phyloP scores from a whole-genome alignment of 768 basidiomycete species.

The Calocera viscosa region DNA sequence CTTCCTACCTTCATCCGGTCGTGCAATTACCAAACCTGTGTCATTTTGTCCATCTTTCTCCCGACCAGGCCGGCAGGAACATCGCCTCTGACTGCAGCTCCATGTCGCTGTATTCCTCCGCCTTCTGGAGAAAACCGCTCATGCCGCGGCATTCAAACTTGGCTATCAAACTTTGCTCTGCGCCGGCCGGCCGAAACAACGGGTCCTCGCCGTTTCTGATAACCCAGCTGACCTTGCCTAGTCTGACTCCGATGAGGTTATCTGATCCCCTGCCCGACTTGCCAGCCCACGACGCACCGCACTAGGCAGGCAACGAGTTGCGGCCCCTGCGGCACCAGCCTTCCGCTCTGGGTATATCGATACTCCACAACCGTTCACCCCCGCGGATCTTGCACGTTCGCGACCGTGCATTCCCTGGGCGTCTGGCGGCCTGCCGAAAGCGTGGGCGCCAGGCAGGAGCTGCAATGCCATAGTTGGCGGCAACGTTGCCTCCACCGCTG shows the following conservation, averaged over 20 bases:
- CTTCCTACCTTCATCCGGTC: conserved; percentile 7
- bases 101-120: neutral
- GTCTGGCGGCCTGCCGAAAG: neutral
- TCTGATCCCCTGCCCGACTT: neutral
- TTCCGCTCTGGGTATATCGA: conserved; percentile 7
- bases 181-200: neutral
- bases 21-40: neutral
- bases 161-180: neutral
- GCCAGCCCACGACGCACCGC: neutral
- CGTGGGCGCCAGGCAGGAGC: no score
- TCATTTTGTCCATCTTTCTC: neutral
- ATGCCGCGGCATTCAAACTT: conserved; percentile 2
- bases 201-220: neutral
- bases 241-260: neutral
- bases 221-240: neutral
- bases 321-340: neutral
- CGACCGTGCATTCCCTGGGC: neutral
- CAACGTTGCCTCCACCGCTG: no score
- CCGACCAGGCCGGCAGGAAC: neutral
- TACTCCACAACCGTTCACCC: neutral
- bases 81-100: neutral
- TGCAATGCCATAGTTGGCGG: no score
- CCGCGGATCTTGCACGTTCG: neutral
- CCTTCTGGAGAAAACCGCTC: neutral
- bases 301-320: neutral